These are phyloP conservation scores for Trichoderma reesei DNA, from an alignment of 495 filamentous ascomycete species.

Conservation along the genomic window DNA sequence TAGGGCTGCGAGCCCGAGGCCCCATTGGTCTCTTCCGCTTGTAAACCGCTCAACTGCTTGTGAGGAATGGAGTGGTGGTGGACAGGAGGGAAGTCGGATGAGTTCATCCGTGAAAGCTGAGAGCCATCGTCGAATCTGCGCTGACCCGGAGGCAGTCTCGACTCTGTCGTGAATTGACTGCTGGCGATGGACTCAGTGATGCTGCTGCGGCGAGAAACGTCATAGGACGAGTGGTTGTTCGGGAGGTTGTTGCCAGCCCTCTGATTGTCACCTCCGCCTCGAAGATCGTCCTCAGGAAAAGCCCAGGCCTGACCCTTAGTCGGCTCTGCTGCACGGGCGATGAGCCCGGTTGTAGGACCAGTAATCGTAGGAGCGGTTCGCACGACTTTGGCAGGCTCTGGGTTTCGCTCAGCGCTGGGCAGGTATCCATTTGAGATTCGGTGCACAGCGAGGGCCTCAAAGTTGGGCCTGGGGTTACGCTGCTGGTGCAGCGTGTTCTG, in stretches of 20 bases:
- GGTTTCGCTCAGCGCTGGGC: constrained; percentile 44
- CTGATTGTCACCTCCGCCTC: constrained; percentile 27
- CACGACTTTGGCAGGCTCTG: constrained; percentile 35
- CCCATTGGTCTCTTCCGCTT: constrained; percentile 44
- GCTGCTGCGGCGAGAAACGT: constrained; percentile 61
- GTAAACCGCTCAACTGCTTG: constrained; percentile 57
- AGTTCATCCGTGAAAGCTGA: constrained; percentile 20
- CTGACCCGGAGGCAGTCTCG: constrained; percentile 60
- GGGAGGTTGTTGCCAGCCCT: too few species aligned
- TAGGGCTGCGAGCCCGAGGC: constrained; percentile 64
- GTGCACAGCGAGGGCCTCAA: constrained; percentile 36
- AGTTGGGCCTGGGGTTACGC: constrained; percentile 35
- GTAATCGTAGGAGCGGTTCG: constrained; percentile 67
- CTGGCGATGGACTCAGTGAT: constrained; percentile 63
- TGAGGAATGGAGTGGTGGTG: constrained; percentile 74
- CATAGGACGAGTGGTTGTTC: constrained; percentile 41
- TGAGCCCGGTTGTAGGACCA: constrained; percentile 63
- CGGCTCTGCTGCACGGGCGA: constrained; percentile 70
- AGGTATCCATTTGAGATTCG: constrained; percentile 57
- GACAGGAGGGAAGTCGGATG: constrained; percentile 32
- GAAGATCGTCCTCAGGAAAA: constrained; percentile 66
- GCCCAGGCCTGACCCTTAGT: constrained; percentile 77
- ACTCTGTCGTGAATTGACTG: constrained; percentile 62
- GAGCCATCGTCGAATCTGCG: constrained; percentile 51
- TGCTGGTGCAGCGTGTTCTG: constrained; percentile 42